Percentiles rank a stretch among this genome's conserved stretches.
phyloP scores from a whole-genome alignment of 257 asterid species.

The Solanum microdontum region DNA sequence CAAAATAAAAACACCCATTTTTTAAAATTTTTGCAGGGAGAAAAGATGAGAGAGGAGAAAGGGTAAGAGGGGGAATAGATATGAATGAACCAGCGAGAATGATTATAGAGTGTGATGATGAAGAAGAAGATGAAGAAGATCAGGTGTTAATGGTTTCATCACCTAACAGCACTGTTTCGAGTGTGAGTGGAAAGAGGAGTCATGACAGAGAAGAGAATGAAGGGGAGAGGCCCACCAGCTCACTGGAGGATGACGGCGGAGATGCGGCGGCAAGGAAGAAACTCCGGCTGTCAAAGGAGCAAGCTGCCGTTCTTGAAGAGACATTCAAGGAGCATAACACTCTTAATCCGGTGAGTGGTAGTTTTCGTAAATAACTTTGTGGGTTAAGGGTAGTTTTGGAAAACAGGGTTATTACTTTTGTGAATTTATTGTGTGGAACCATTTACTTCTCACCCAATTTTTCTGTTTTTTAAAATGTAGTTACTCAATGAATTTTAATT shows the following conservation, averaged over 20 bases:
- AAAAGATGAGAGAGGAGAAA: slow-evolving; percentile 30
- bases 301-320: slow-evolving; percentile 84
- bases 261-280: slow-evolving; percentile 82
- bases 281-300: slow-evolving; percentile 87
- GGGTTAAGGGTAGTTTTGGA: slow-evolving; percentile 9
- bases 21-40: slow-evolving; percentile 18
- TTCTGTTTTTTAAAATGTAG: background rate
- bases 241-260: slow-evolving; percentile 72
- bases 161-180: slow-evolving; percentile 89
- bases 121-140: background rate
- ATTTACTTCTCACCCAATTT: background rate
- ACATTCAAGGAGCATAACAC: slow-evolving; percentile 86
- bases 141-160: slow-evolving; percentile 62
- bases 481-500: background rate
- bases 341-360: slow-evolving; percentile 73
- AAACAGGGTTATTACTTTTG: background rate
- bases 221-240: slow-evolving; percentile 63
- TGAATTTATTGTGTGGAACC: background rate
- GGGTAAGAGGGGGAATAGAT: slow-evolving; percentile 58
- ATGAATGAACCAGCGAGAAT: slow-evolving; percentile 46
- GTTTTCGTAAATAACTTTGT: background rate
- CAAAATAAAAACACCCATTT: background rate
- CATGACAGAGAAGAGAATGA: slow-evolving; percentile 28
- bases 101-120: slow-evolving; percentile 29
- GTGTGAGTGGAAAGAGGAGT: slow-evolving; percentile 84